Conservation (phyloP, 208 protist genomes). For the Sergeia podlipaevii region DNA sequence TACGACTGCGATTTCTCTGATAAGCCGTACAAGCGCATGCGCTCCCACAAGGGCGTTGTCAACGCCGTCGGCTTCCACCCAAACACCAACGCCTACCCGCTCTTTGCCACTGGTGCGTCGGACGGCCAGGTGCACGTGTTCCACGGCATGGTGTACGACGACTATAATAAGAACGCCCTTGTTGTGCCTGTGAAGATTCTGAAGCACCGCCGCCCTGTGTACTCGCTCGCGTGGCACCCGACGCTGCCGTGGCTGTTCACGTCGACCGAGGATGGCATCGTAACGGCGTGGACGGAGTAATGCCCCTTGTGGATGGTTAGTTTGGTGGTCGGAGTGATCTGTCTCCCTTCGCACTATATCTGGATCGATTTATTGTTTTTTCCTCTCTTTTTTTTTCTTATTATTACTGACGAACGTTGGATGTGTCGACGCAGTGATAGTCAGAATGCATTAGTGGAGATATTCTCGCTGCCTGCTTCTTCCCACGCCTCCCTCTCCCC, state of each 20-base stretch:
- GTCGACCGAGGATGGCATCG: slow-evolving; percentile 94
- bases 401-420: no score
- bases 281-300: slow-evolving; percentile 92
- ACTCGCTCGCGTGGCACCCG: slow-evolving; percentile 95
- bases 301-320: no score
- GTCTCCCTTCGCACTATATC: no score
- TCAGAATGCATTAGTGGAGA: no score
- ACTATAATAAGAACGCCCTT: slow-evolving; percentile 97
- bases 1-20: slow-evolving; percentile 98
- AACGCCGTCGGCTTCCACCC: slow-evolving; percentile 89
- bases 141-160: slow-evolving; percentile 95
- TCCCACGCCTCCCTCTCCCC: no score
- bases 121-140: slow-evolving; percentile 96
- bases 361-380: background rate
- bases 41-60: slow-evolving; percentile 94
- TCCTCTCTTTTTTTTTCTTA: slow-evolving; percentile 1
- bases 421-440: no score
- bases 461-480: no score
- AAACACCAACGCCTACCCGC: slow-evolving; percentile 88
- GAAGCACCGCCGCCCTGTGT: slow-evolving; percentile 93
- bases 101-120: slow-evolving; percentile 97
- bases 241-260: slow-evolving; percentile 99
- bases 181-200: slow-evolving; percentile 99
- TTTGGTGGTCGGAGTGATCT: no score
- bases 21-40: slow-evolving; percentile 96